Evolutionary conservation across 495 filamentous ascomycete genomes (phyloP).

Genomic region (Xylaria acuta): DNA sequence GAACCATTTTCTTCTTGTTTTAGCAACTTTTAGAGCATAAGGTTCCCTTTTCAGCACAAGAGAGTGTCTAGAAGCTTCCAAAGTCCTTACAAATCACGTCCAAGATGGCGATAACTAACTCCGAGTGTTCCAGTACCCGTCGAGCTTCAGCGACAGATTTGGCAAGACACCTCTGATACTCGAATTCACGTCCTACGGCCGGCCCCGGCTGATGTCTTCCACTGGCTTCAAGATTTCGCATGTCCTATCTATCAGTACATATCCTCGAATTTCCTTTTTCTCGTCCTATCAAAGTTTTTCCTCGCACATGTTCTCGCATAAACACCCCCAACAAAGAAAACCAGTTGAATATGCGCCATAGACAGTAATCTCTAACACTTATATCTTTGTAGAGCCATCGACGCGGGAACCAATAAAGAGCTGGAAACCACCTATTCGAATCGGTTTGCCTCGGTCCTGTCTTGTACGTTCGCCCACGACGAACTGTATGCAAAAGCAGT

Average conservation of each 20-base stretch:
- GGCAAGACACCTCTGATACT: neutral
- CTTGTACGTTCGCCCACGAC: neutral
- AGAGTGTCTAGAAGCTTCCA: too few relatives aligned
- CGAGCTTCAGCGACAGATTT: neutral
- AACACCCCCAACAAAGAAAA: neutral
- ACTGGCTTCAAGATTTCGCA: neutral
- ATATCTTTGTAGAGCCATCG: neutral
- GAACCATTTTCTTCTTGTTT: too few relatives aligned
- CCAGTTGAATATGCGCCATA: neutral
- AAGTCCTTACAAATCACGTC: too few relatives aligned
- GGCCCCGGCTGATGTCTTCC: neutral
- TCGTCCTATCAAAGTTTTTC: neutral
- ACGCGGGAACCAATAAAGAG: neutral
- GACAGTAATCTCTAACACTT: neutral
- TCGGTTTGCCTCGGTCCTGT: too few relatives aligned
- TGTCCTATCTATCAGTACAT: neutral
- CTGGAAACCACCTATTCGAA: neutral
- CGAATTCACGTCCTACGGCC: slow-evolving; percentile 6
- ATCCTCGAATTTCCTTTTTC: neutral
- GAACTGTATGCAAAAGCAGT: neutral
- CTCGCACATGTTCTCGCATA: neutral
- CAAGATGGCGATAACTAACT: too few relatives aligned
- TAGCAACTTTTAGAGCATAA: too few relatives aligned
- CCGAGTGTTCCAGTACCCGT: too few relatives aligned
- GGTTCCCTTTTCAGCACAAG: too few relatives aligned